phyloP scores from a whole-genome alignment of 1,284 basidiomycete genomes.

The Irpex sp. region DNA sequence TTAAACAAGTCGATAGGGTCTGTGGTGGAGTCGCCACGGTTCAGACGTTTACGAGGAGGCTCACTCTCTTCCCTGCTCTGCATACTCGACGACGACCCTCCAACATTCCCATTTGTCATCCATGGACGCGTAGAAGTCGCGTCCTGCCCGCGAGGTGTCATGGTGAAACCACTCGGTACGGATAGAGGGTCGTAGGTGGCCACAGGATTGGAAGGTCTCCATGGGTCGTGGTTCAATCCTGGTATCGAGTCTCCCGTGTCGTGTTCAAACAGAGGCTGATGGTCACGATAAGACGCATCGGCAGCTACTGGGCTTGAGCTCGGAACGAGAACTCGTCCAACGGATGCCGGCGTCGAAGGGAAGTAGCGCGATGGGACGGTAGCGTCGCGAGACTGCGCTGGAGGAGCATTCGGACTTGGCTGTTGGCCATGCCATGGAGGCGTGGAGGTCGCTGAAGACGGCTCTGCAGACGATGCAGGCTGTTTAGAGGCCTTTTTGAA shows the following conservation, averaged over 20 bases:
- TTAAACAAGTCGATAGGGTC: constrained; percentile 38
- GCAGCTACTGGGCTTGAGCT: constrained; percentile 61
- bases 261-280: constrained; percentile 34
- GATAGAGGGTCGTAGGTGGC: constrained; percentile 51
- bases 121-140: constrained; percentile 45
- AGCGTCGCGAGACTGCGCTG: constrained; percentile 56
- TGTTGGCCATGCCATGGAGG: constrained; percentile 13
- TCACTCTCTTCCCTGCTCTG: constrained; percentile 44
- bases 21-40: constrained; percentile 40
- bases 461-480: constrained; percentile 32
- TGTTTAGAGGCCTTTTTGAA: constrained; percentile 47
- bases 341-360: constrained; percentile 30
- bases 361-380: constrained; percentile 45
- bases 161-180: constrained; percentile 56
- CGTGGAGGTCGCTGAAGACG: constrained; percentile 25
- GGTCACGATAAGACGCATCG: constrained; percentile 38
- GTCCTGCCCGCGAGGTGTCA: constrained; percentile 37
- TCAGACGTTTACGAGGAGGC: constrained; percentile 66
- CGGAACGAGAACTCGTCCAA: constrained; percentile 64
- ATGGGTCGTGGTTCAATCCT: constrained; percentile 33
- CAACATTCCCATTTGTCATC: constrained; percentile 29
- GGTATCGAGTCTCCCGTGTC: constrained; percentile 36
- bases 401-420: constrained; percentile 25
- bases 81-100: constrained; percentile 17
- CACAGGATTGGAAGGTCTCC: constrained; percentile 31